Base-by-base conservation (phyloP, 2,329 filamentous ascomycete genomes). In the Pleomassaria siparia region DNA sequence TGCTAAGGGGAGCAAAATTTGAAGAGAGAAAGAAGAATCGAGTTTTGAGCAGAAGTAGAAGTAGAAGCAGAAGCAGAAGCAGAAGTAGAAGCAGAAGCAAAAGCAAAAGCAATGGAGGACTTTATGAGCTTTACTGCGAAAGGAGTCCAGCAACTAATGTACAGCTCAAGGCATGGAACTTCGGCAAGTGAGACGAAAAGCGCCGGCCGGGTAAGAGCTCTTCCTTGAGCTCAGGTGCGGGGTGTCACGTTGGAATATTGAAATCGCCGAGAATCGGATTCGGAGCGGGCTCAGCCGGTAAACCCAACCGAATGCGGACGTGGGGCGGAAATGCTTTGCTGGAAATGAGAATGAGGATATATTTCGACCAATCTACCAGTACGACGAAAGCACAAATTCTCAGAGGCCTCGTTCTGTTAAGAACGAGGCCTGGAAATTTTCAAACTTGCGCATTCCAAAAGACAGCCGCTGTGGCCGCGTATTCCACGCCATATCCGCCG, bases 131-230 rank as follows among this genome's bases (percentile, higher is more conserved):
- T 51, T 36, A 51, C 57, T 53, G 47, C 46, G 49, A 35, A 42
- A 46, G 41, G 47, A 46, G 43, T 49, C 52, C 62, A 66, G 53
- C 47, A 35, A 36, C 42, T 47, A 24, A 55, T 53, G 50, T 49
- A 50, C 51, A 60, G 59, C 48, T 63, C 59, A 52, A 58, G 50
- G 55, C 50, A 48, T 54, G 50, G 51, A 64, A 60, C 56, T 64
- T 68, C 66, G 66, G 65, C 66, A 70, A 64, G 55, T 67, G 58
- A 62, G 41, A 46, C 50, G 51, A 49, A 18, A 41, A 29, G 22
- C n/a, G n/a, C n/a, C n/a, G n/a, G n/a, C 52, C 57, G 60, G 62
- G 49, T 58, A 66, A 63, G 53, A 29, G 46, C 43, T 66, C 51
- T 55, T 60, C 61, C 59, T 15, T 32, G 13, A 16, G 12, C 15